Conservation (phyloP, 2,329 filamentous ascomycete species). For the Diaporthe longicolla region DNA sequence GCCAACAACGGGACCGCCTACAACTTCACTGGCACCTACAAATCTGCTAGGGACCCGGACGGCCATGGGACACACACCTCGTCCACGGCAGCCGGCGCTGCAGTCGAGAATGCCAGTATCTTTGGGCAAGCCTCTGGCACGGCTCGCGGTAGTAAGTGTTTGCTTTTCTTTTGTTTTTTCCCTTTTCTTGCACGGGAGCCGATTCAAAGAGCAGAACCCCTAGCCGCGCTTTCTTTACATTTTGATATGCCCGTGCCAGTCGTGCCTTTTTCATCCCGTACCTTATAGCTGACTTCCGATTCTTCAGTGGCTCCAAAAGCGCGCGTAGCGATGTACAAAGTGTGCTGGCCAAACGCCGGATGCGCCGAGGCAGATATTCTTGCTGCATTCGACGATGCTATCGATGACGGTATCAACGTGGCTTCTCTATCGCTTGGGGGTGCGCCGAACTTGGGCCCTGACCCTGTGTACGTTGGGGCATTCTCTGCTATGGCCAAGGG, state of each 20-base stretch:
- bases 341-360: constrained; percentile 2
- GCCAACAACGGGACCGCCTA: constrained; percentile 24
- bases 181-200: too few species aligned
- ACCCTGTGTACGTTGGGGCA: neutral
- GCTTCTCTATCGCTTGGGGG: constrained; percentile 8
- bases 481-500: constrained; percentile 15
- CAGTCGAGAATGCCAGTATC: neutral
- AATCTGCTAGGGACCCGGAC: constrained; percentile 6
- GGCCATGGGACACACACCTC: constrained; percentile 30
- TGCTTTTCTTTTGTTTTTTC: too few species aligned
- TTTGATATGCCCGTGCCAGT: too few species aligned
- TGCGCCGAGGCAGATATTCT: constrained; percentile 12
- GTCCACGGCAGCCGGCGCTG: neutral
- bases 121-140: constrained; percentile 16
- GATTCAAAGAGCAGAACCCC: too few species aligned
- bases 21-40: constrained; percentile 9
- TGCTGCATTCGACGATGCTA: constrained; percentile 12
- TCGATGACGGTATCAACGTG: constrained; percentile 26
- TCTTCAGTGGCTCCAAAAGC: constrained; percentile 12
- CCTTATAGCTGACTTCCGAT: neutral
- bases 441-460: neutral
- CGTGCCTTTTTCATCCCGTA: too few species aligned
- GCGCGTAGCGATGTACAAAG: constrained; percentile 23
- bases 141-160: constrained; percentile 5
- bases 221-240: too few species aligned